Base-by-base conservation (phyloP, 2,329 filamentous ascomycete species). In the Chalaropsis thielavioides region DNA sequence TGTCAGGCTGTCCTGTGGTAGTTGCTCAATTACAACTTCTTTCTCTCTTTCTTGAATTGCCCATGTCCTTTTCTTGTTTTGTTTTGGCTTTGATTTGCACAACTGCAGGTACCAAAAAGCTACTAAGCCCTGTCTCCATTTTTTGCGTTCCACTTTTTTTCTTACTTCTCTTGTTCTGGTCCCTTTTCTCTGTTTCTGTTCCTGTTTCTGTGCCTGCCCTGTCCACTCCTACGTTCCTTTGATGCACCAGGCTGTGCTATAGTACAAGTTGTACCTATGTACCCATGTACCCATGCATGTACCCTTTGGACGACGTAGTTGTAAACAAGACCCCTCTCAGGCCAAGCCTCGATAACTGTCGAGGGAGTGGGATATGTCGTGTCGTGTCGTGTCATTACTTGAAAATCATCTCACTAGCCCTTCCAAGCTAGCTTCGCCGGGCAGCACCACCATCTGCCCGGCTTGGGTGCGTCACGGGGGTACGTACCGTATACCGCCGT, bases 121-220 rank as follows among this genome's bases (percentile, higher is more conserved):
- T 8, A 3, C 27, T 27, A 17, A 35, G 24, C 13, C 27, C 51
- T 31, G 15, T 10, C 27, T 19, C 51, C 51, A 35, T n/a, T 31
- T 17, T 35, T 17, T 17, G 7, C 15, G 51, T 15, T 7, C 19
- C 60, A 31, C 8, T 35, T 43, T 43, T 43, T 41, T 61, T 40
- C 35, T 44, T 27, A 24, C 41, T 35, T 49, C 22, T 61, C 19
- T 44, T 17, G n/a, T 38, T 62, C 43, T 43, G 11, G 60, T 44
- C 40, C 24, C 41, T 62, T 62, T 62, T 17, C 40, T 46, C 24
- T 62, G 38, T 35, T 44, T 62, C 59, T 40, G 35, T 43, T 61
- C 35, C 24, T 35, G 35, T 31, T 43, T 43, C 60, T 43, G 41
- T 62, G 38, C 60, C 51, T 31, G 51, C 51, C 27, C 51, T 56